Evolutionary conservation across 2,329 filamentous ascomycete genomes (phyloP), one percentile per base, ranked within the genome.

Genomic region (Phyllachora maydis): DNA sequence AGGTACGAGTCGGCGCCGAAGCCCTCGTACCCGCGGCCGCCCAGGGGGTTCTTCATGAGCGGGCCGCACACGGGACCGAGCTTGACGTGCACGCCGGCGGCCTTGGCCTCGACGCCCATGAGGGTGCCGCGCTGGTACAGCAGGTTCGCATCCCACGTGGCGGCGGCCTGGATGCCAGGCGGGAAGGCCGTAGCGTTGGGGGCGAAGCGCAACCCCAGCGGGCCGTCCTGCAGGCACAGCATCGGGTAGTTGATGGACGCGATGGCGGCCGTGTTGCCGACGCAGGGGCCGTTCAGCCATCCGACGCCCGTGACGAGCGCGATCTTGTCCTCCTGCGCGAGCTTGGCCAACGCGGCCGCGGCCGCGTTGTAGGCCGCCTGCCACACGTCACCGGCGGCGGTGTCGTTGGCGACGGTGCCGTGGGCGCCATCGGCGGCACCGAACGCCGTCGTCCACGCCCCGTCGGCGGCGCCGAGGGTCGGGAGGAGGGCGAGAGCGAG

Each of bases 1-100:
- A 88, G 56, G 24, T 85, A 79, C 0, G 79, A 77, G 39, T 90
- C 79, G 1, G 70, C 56, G 0, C 75, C 73, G 39, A 85, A 88
- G 0, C 70, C 76, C 42, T 88, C 79, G 78, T 78, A 90, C 40
- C 79, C 82, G 18, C 79, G 56, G 0, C 79, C 79, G 16, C 68
- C 79, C 22, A 63, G 55, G 2, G 77, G 70, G 37, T 71, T 63
- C 36, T 77, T 67, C 6, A 79, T 79, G 3, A 90, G 42, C 0
- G 78, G 69, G 0, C 79, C 79, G 45, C 75, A 70, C 0, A 72
- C 65, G 5, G 79, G 79, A 0, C 77, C 78, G 1, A 90, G 59
- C 11, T 79, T 44, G 7, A 82, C 65, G 41, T 90, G 70, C 15
- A 83, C 54, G 16, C 78, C 78, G 34, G 73, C 69, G 7, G 61